Percentiles rank a stretch among this genome's conserved stretches.
phyloP scores from a whole-genome alignment of 768 basidiomycete species.

The Candolleomyces aberdarensis region DNA sequence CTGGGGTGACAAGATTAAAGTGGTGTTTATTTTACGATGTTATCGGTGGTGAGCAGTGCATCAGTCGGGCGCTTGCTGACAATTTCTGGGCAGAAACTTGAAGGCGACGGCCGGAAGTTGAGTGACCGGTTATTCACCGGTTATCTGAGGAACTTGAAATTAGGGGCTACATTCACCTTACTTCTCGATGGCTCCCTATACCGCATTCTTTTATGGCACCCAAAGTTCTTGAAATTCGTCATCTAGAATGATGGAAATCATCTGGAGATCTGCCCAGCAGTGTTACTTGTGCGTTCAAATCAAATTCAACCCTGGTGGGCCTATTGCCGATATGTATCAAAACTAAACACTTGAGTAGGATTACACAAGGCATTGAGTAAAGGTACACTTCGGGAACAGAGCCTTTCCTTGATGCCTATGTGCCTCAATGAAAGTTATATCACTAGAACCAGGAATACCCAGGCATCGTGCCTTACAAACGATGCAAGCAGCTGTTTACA shows the following conservation, averaged over 20 bases:
- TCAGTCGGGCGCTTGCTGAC: too few relatives aligned
- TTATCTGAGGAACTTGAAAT: too few relatives aligned
- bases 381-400: slow-evolving; percentile 31
- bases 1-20: too few relatives aligned
- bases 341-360: slow-evolving; percentile 39
- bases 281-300: slow-evolving; percentile 64
- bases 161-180: too few relatives aligned
- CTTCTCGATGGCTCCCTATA: background rate
- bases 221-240: slow-evolving; percentile 76
- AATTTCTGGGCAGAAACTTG: too few relatives aligned
- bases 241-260: slow-evolving; percentile 64
- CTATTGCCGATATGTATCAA: too few relatives aligned
- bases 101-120: too few relatives aligned
- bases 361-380: slow-evolving; percentile 78
- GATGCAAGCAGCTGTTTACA: slow-evolving; percentile 44
- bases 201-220: slow-evolving; percentile 91
- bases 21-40: too few relatives aligned
- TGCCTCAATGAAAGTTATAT: background rate
- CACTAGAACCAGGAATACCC: slow-evolving; percentile 74
- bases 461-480: slow-evolving; percentile 63
- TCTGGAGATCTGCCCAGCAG: slow-evolving; percentile 68
- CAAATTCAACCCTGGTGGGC: too few relatives aligned
- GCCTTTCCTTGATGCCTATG: too few relatives aligned
- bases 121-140: too few relatives aligned
- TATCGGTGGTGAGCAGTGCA: too few relatives aligned